These are phyloP conservation scores for Colletotrichum phormii DNA, from an alignment of 2,329 filamentous ascomycete species.

Conservation along the genomic window DNA sequence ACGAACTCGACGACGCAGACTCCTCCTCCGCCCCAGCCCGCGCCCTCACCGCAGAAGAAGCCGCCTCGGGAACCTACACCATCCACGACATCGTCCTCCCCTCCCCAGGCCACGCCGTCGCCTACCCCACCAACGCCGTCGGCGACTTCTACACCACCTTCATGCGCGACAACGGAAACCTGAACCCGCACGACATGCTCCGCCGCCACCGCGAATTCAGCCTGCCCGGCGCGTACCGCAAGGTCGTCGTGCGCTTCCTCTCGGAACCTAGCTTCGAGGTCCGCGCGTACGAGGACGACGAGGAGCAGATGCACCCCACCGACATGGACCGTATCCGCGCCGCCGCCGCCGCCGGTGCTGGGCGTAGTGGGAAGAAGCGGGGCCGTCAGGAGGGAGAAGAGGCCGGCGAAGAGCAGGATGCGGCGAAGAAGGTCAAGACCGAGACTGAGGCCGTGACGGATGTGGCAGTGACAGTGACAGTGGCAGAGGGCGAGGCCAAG, in stretches of 20 bases:
- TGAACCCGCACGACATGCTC: conserved; percentile 90
- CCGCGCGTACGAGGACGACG: conserved; percentile 74
- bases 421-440: conserved; percentile 39
- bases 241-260: conserved; percentile 79
- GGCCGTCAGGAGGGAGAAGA: conserved; percentile 32
- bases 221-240: conserved; percentile 88
- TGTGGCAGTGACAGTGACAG: too few relatives aligned
- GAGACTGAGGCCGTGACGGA: not conserved
- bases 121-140: conserved; percentile 87
- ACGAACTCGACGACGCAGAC: conserved; percentile 68
- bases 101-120: conserved; percentile 89
- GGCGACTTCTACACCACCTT: conserved; percentile 87
- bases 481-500: not conserved
- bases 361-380: conserved; percentile 42
- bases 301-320: conserved; percentile 89
- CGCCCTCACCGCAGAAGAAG: conserved; percentile 81
- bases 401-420: conserved; percentile 35
- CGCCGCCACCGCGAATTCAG: conserved; percentile 88
- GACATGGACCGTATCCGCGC: conserved; percentile 78
- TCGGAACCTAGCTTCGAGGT: conserved; percentile 73
- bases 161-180: conserved; percentile 83
- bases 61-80: conserved; percentile 77
- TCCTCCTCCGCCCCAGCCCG: conserved; percentile 76
- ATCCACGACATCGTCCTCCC: conserved; percentile 93
- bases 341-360: conserved; percentile 39